A percentile compares a stretch with the other conserved stretches of the same genome.
Conservation (phyloP, 139 green algal species). For the Pycnococcus provasolii region DNA sequence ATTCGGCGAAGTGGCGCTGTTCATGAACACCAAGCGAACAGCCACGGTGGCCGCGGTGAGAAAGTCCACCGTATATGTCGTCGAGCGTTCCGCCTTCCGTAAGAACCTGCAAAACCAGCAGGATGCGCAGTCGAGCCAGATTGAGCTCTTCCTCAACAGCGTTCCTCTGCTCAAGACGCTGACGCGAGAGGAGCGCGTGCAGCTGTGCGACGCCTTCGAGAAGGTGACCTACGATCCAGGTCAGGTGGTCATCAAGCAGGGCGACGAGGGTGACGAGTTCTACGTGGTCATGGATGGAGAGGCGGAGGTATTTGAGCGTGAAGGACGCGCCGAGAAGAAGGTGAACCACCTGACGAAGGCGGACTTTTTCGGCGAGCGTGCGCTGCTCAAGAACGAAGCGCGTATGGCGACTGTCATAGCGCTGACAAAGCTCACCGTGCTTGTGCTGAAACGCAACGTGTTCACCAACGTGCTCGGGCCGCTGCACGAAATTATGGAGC, state of each 20-base stretch:
- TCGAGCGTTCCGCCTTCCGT: slow-evolving; percentile 69
- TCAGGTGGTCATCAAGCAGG: slow-evolving; percentile 22
- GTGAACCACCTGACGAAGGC: slow-evolving; percentile 85
- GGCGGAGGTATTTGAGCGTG: slow-evolving; percentile 63
- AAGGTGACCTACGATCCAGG: slow-evolving; percentile 12
- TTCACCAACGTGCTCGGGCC: slow-evolving; percentile 77
- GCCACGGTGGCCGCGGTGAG: slow-evolving; percentile 74
- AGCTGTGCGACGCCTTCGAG: slow-evolving; percentile 8
- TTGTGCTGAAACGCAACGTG: slow-evolving; percentile 62
- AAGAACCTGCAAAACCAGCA: slow-evolving; percentile 57
- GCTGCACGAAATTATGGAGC: slow-evolving; percentile 66
- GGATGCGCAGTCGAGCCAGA: slow-evolving; percentile 49
- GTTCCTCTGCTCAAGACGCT: slow-evolving; percentile 59
- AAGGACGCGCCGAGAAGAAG: slow-evolving; percentile 30
- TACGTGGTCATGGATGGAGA: slow-evolving; percentile 85
- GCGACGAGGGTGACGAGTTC: slow-evolving; percentile 19
- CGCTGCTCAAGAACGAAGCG: slow-evolving; percentile 60
- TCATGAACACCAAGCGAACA: slow-evolving; percentile 70
- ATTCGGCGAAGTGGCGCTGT: slow-evolving; percentile 83
- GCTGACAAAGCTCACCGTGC: slow-evolving; percentile 51
- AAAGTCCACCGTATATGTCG: slow-evolving; percentile 73
- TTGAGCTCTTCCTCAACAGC: slow-evolving; percentile 84
- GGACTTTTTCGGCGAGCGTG: slow-evolving; percentile 85
- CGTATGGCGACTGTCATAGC: slow-evolving; percentile 64
- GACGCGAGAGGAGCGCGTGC: slow-evolving; percentile 5